These are phyloP conservation scores for Rhodomyrtus psidioides DNA, from an alignment of 441 rosid genomes.

Conservation along the genomic window DNA sequence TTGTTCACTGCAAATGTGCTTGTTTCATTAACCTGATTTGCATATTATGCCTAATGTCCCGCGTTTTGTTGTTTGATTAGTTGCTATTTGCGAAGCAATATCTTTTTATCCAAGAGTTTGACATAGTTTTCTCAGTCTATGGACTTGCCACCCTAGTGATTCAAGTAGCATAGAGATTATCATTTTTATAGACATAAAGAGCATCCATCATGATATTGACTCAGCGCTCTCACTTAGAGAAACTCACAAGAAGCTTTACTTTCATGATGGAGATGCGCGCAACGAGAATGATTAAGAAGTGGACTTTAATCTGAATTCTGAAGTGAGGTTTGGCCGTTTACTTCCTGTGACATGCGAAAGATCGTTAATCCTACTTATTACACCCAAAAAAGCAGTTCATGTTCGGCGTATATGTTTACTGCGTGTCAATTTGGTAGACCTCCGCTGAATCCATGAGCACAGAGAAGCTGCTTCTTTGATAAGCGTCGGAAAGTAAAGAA, in stretches of 20 bases:
- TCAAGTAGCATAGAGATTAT: not conserved
- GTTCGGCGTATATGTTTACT: not conserved
- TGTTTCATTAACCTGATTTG: not conserved
- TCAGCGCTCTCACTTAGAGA: slow-evolving; percentile 1
- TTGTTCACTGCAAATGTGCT: not conserved
- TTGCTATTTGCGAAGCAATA: not conserved
- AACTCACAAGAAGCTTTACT: slow-evolving; percentile 83
- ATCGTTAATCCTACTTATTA: not conserved
- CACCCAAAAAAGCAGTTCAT: not conserved
- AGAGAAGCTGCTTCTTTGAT: not conserved
- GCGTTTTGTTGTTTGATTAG: not conserved
- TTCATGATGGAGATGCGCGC: slow-evolving; percentile 97
- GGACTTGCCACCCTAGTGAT: not conserved
- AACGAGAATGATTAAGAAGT: slow-evolving; percentile 59
- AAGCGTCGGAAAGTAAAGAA: not conserved
- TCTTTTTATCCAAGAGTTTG: not conserved
- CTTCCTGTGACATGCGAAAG: not conserved
- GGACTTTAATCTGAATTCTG: not conserved
- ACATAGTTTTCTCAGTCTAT: not conserved
- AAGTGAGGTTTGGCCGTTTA: not conserved
- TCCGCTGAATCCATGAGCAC: not conserved
- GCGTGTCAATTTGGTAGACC: not conserved
- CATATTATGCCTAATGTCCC: rapidly evolving
- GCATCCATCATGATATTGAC: not conserved
- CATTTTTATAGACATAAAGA: no score